Conservation (phyloP, 2,329 filamentous ascomycete genomes). For the Verticillium zaregamsianum region DNA sequence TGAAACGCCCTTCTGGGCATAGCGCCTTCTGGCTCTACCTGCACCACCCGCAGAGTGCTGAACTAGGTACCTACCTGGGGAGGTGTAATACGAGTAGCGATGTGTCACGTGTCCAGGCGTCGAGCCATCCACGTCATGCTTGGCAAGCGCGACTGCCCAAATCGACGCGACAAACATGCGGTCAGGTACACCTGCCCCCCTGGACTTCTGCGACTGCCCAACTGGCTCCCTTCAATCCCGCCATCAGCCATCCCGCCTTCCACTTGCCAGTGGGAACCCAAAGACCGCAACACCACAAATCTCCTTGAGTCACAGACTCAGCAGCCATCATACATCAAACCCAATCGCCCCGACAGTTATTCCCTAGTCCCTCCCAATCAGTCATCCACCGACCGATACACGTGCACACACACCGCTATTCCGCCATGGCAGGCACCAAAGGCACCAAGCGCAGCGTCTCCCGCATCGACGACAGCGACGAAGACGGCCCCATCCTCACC, state of each 20-base stretch:
- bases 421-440: conserved; percentile 7
- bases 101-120: conserved; percentile 2
- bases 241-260: neutral
- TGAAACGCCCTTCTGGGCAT: neutral
- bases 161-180: conserved; percentile 1
- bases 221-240: neutral
- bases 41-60: neutral
- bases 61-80: too few species aligned
- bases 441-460: conserved; percentile 10
- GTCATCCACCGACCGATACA: neutral
- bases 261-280: neutral
- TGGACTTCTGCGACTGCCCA: too few species aligned
- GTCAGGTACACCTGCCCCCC: neutral
- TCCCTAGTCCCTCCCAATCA: neutral
- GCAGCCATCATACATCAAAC: neutral
- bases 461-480: conserved; percentile 24
- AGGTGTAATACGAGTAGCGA: too few species aligned
- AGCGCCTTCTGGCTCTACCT: neutral
- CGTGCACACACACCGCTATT: neutral
- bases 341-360: neutral
- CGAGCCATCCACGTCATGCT: neutral
- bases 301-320: neutral
- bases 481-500: conserved; percentile 23
- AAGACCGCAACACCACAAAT: neutral
- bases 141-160: conserved; percentile 5